Evolutionary conservation across 768 basidiomycete genomes (phyloP), one percentile per base, ranked within the genome.

Genomic region (Russula virescens): DNA sequence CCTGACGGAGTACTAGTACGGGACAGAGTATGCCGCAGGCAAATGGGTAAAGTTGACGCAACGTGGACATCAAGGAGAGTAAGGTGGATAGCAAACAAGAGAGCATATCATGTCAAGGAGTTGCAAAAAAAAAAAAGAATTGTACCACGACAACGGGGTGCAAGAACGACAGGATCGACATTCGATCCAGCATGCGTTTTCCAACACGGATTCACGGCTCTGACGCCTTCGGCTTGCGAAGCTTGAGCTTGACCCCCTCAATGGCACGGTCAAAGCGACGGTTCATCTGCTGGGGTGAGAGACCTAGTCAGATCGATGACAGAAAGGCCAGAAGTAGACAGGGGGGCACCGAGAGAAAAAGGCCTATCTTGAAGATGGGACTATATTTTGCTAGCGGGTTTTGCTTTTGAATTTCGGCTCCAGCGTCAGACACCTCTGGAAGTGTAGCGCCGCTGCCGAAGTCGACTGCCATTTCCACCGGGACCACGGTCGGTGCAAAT

Each of bases 191-290:
- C 31, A 23, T 34, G 11, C 53, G 38, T 9, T 38, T 59, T 18
- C 45, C n/a, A 40, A 28, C 3, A 4, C 4, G 25, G n/a, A 10
- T 42, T 52, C 25, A 26, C 6, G 5, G 21, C 43, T 16, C 25
- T 11, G 19, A 25, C 19, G 53, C 40, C 47, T 45, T 60, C 6
- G 47, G 48, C 53, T 64, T 64, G 47, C 47, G 53, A 26, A 54
- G n/a, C 18, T 55, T 64, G 23, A 64, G 34, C 25, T 64, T 64
- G n/a, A 50, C 63, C 0, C 58, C 58, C 1, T 64, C 63, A 18
- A 60, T 14, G 4, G 52, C 62, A 18, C 40, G 52, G 28, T 49
- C 40, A 10, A 60, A 6, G 10, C 47, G 47, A 11, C 49, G 28
- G 3, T 31, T 50, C 47, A 64, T 55, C 19, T 60, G 58, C 63